Evolutionary conservation across 2,329 filamentous ascomycete genomes (phyloP), one percentile per base, ranked within the genome.

Genomic region (Phaeoacremonium minimum): DNA sequence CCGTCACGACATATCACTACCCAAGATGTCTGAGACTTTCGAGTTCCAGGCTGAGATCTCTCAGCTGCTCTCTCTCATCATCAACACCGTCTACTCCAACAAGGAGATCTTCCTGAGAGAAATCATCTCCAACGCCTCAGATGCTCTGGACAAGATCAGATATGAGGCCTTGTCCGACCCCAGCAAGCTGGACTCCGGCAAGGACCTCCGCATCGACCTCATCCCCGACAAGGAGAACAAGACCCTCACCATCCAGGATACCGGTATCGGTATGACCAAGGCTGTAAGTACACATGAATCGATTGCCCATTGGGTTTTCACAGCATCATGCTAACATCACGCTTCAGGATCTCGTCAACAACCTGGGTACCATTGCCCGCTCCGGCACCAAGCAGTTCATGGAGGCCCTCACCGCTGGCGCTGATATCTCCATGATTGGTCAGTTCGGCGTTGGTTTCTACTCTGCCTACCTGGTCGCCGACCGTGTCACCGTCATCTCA

Each of bases 31-130:
- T 69, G 59, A 97, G 78, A 96, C 90, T 55, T 98, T 98, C 76
- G 91, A 97, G 85, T 98, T 97, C 79, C 93, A 98, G 85, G 93
- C 93, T 85, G 93, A 98, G 87, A 98, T 98, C 67, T 97, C 91
- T 86, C 93, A 98, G 87, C 87, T 98, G 52, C 86, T 98, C 65
- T 89, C 85, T 55, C 87, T 98, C 67, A 98, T 98, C 74, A 98
- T 98, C 82, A 98, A 98, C 87, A 97, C 93, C 52, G 93, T 98
- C 76, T 98, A 97, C 81, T 96, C 90, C 57, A 98, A 98, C 85
- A 98, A 98, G 81, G 93, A 97, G 75, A 97, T 98, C 66, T 98
- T 98, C 84, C 75, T 98, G 59, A 79, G 93, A 85, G 93, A 98
- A 75, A 66, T 98, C 57, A 87, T 98, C 62, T 97, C 93, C 74